These are phyloP conservation scores for Komagataella mondaviorum DNA, from an alignment of 805 yeast species.

Conservation along the genomic window DNA sequence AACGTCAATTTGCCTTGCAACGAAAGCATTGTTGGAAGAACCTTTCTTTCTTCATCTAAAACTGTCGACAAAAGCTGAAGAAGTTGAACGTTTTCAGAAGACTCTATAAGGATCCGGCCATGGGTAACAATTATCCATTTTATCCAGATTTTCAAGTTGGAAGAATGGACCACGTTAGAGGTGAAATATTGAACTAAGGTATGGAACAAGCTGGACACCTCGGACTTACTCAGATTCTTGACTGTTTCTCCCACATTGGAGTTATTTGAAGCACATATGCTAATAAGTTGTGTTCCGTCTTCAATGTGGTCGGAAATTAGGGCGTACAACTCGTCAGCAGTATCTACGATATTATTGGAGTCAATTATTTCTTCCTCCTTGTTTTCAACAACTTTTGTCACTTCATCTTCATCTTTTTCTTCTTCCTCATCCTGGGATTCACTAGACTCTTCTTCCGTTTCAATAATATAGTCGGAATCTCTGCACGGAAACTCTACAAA, in stretches of 20 bases:
- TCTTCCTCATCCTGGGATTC: conserved; percentile 6
- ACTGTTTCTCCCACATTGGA: conserved; percentile 41
- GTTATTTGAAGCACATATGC: conserved; percentile 17
- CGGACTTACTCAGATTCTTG: conserved; percentile 32
- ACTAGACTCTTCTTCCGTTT: conserved; percentile 7
- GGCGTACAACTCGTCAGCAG: conserved; percentile 6
- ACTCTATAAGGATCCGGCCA: conserved; percentile 47
- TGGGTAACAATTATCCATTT: conserved; percentile 66
- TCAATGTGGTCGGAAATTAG: conserved; percentile 11
- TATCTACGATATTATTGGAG: background rate
- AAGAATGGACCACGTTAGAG: conserved; percentile 39
- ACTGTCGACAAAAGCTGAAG: conserved; percentile 45
- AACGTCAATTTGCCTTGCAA: conserved; percentile 80
- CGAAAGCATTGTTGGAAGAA: conserved; percentile 56
- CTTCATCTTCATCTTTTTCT: conserved; percentile 7
- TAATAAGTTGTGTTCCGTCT: conserved; percentile 16
- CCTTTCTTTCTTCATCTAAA: conserved; percentile 38
- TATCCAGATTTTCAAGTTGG: conserved; percentile 50
- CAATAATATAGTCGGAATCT: conserved; percentile 4
- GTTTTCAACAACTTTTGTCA: conserved; percentile 8
- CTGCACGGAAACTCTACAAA: conserved; percentile 8
- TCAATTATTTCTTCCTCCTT: conserved; percentile 8
- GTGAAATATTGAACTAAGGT: conserved; percentile 27
- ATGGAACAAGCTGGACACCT: conserved; percentile 30
- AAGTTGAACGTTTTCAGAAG: conserved; percentile 37